A percentile compares a stretch with the other conserved stretches of the same genome.
Conservation (phyloP, 2,329 filamentous ascomycete genomes). For the Talaromyces funiculosus region DNA sequence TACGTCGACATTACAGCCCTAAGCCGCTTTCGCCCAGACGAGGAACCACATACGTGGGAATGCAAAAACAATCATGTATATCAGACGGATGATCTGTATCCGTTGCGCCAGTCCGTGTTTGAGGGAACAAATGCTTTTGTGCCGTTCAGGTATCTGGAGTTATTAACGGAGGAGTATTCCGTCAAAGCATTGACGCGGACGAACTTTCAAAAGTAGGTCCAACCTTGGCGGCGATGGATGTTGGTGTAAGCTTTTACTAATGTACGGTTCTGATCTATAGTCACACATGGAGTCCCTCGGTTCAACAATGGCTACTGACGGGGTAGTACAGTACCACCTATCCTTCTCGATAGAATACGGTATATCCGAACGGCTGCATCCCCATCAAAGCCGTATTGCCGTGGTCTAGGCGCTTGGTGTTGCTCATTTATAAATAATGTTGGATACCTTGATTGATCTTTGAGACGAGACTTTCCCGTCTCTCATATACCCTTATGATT, state of each 20-base stretch:
- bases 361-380: neutral
- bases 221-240: neutral
- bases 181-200: conserved; percentile 29
- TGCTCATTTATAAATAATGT: neutral
- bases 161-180: conserved; percentile 38
- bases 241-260: conserved; percentile 12
- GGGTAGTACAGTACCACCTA: neutral
- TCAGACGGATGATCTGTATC: conserved; percentile 64
- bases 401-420: neutral
- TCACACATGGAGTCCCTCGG: conserved; percentile 32
- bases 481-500: neutral
- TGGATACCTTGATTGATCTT: neutral
- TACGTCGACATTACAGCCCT: conserved; percentile 81
- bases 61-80: conserved; percentile 80
- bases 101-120: conserved; percentile 66
- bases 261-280: conserved; percentile 20
- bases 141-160: conserved; percentile 46
- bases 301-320: conserved; percentile 11
- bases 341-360: neutral
- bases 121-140: conserved; percentile 67
- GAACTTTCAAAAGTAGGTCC: conserved; percentile 33
- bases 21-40: conserved; percentile 58
- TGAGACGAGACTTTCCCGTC: neutral
- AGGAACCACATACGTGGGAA: conserved; percentile 61
- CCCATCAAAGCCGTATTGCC: neutral